A percentile compares a stretch with the other conserved stretches of the same genome.
These are phyloP conservation scores for Hypoxylon sp. DNA, from an alignment of 2,329 filamentous ascomycete genomes.

Conservation along the genomic window DNA sequence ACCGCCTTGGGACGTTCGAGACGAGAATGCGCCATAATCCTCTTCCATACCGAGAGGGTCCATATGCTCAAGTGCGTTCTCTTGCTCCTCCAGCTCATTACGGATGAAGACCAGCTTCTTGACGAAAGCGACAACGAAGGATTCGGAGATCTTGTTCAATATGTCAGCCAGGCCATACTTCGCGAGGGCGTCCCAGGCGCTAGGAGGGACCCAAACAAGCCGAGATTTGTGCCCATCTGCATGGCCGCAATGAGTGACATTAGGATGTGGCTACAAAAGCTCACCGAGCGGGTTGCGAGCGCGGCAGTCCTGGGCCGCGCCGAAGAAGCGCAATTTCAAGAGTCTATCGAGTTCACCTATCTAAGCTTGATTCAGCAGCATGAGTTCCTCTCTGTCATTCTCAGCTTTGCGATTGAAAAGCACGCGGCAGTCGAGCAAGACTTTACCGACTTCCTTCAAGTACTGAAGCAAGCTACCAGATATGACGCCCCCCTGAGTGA, in stretches of 20 bases:
- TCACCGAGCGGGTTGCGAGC: conserved; percentile 79
- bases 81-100: conserved; percentile 75
- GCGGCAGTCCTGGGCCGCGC: conserved; percentile 76
- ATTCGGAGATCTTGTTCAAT: conserved; percentile 62
- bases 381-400: conserved; percentile 82
- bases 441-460: conserved; percentile 74
- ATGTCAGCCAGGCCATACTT: conserved; percentile 65
- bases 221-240: conserved; percentile 76
- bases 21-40: conserved; percentile 81
- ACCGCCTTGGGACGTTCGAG: conserved; percentile 74
- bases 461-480: conserved; percentile 74
- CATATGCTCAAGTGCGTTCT: conserved; percentile 85
- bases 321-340: conserved; percentile 65
- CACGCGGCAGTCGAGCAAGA: conserved; percentile 74
- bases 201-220: conserved; percentile 54
- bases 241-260: conserved; percentile 78
- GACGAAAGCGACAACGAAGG: conserved; percentile 58
- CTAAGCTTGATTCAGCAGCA: conserved; percentile 87
- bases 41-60: conserved; percentile 86
- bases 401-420: conserved; percentile 80
- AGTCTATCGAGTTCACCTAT: conserved; percentile 82
- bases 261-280: conserved; percentile 76
- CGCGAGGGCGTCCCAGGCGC: conserved; percentile 56
- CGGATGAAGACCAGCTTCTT: conserved; percentile 65
- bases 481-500: conserved; percentile 64